Evolutionary conservation across 495 filamentous ascomycete genomes (phyloP).

Genomic region (Xylaria nigripes): DNA sequence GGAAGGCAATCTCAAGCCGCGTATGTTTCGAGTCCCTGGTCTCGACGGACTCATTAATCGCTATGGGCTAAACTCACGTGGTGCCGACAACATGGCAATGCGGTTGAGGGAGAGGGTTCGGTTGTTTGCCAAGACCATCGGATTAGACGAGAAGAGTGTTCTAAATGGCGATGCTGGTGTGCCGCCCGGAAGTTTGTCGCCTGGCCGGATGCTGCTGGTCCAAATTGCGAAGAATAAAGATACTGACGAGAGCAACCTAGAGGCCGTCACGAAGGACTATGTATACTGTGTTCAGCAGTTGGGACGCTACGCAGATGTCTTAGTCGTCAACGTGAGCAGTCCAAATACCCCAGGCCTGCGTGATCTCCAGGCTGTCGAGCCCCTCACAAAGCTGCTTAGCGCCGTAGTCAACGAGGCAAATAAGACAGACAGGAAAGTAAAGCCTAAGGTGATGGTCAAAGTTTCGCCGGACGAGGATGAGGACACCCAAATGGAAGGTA

Average conservation of each 20-base stretch:
- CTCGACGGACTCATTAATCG: slow-evolving; percentile 87
- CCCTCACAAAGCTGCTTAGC: slow-evolving; percentile 67
- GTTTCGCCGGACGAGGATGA: slow-evolving; percentile 90
- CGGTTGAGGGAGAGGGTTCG: slow-evolving; percentile 69
- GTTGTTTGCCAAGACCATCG: slow-evolving; percentile 61
- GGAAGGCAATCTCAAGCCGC: slow-evolving; percentile 73
- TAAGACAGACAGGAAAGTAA: slow-evolving; percentile 54
- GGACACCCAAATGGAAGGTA: slow-evolving; percentile 71
- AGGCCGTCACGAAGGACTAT: slow-evolving; percentile 78
- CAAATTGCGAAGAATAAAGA: slow-evolving; percentile 96
- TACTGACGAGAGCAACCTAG: slow-evolving; percentile 74
- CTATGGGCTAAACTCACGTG: slow-evolving; percentile 87
- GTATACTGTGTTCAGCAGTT: slow-evolving; percentile 75
- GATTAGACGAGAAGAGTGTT: slow-evolving; percentile 62
- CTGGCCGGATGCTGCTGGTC: slow-evolving; percentile 74
- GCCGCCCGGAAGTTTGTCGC: slow-evolving; percentile 62
- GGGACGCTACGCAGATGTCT: slow-evolving; percentile 79
- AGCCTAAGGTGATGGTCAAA: slow-evolving; percentile 91
- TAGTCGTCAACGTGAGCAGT: slow-evolving; percentile 94
- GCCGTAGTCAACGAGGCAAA: slow-evolving; percentile 75
- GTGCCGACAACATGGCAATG: slow-evolving; percentile 77
- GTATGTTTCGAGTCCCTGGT: slow-evolving; percentile 76
- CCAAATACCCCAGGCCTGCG: slow-evolving; percentile 91
- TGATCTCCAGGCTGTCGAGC: slow-evolving; percentile 70
- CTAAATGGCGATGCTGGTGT: slow-evolving; percentile 58